These are phyloP conservation scores for Ophidiomyces ophidiicola DNA, from an alignment of 2,329 filamentous ascomycete species.

Conservation along the genomic window DNA sequence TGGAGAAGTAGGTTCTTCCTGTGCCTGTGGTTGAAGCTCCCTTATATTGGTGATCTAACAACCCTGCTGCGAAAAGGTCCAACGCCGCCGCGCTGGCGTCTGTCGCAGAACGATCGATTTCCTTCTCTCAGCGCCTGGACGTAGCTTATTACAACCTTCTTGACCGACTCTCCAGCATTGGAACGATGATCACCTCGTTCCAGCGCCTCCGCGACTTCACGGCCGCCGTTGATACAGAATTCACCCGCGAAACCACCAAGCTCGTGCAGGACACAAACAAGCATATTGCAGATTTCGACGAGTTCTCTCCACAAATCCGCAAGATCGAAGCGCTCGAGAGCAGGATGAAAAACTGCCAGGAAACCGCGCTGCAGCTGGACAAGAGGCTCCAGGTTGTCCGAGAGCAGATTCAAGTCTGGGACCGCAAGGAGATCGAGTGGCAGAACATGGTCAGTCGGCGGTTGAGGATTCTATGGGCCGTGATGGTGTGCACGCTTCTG, in stretches of 20 bases:
- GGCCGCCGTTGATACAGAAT: conserved; percentile 26
- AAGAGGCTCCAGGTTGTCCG: conserved; percentile 30
- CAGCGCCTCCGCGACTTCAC: conserved; percentile 31
- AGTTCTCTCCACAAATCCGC: conserved; percentile 28
- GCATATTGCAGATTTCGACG: conserved; percentile 28
- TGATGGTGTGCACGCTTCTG: conserved; percentile 20
- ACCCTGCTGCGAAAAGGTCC: conserved; percentile 6
- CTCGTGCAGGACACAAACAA: conserved; percentile 29
- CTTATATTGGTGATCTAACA: not conserved
- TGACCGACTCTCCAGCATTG: conserved; percentile 32
- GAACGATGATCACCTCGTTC: conserved; percentile 33
- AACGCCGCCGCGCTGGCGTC: conserved; percentile 25
- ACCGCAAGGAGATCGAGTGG: conserved; percentile 33
- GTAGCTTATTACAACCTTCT: conserved; percentile 39
- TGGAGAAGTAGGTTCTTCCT: conserved; percentile 51
- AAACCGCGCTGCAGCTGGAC: conserved; percentile 27
- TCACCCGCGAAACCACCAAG: conserved; percentile 26
- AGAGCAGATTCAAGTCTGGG: conserved; percentile 32
- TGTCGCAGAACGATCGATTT: conserved; percentile 30
- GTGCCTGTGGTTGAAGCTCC: not conserved
- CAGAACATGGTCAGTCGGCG: conserved; percentile 29
- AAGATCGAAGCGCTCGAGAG: conserved; percentile 28
- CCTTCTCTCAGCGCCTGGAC: conserved; percentile 36
- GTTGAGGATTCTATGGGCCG: conserved; percentile 30
- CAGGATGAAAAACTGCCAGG: conserved; percentile 29